Evolutionary conservation across 371 early-diverging fungal genomes (phyloP), one percentile per base, ranked within the genome.

Genomic region (Mucor sp.): DNA sequence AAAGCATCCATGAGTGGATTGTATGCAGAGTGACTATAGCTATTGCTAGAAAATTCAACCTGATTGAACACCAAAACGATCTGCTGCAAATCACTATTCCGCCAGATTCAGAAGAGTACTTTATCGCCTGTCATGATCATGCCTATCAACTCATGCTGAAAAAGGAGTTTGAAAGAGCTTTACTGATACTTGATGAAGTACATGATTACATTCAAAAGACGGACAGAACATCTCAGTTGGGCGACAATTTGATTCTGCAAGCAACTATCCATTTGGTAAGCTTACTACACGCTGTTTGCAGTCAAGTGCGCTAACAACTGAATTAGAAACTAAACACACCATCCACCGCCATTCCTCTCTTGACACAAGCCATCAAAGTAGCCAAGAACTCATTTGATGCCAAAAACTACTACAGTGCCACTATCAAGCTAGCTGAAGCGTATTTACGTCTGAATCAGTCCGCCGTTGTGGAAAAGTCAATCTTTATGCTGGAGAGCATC

Each of bases 401-500:
- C 35, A 61, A 65, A 37, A 55, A 55, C 8, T 74, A 71, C 39
- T 71, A 58, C 57, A 62, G 43, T 19, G 66, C 72, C 8, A 32
- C 48, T 17, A 67, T 74, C 27, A 66, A 64, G 37, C 23, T 74
- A 9, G 35, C 68, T 33, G 72, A 71, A 50, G 67, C 64, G 0
- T 63, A 63, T 41, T 23, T 69, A 23, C 56, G 60, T 6, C 41
- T 44, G 25, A 35, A 60, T 2, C 43, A 60, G n/a, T 19, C 60
- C 0, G 60, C 43, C 27, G 33, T 58, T 21, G 11, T 64, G 19
- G 28, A 37, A 56, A 67, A 67, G 14, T 58, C 73, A 2, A 55
- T 68, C 2, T 35, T 43, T 19, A 67, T 73, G 23, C 30, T 63
- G 12, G 67, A 63, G 23, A 44, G 32, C 19, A 66, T 66, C 17